Evolutionary conservation across 805 yeast species (phyloP), one percentile per base, ranked within the genome.

Genomic region (Candida ponderosae): DNA sequence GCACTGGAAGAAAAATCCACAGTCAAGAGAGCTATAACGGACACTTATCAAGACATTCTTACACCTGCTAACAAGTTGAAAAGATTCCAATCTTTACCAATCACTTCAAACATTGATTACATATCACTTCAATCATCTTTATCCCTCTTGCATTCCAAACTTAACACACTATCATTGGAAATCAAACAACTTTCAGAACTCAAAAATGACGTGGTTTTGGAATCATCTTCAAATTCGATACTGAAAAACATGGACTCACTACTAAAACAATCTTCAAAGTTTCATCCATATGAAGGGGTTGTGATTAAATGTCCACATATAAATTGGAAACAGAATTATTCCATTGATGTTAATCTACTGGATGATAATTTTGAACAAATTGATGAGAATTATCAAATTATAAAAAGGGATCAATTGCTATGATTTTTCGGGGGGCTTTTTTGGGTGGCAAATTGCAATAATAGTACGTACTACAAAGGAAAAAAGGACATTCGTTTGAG

Each of bases 361-460:
- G 37, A 36, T 4, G 35, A 29, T 21, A 39, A 38, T 31, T 34
- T 44, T 21, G 45, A 44, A n/a, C 41, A 36, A 20, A 45, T 53
- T 34, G 47, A 48, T 36, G 56, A 46, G 17, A 41, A 40, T 20
- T 53, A 53, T 34, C 55, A 53, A 35, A 48, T 53, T 29, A 41
- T 51, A 32, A 53, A 48, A 33, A 44, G 52, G 21, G 57, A 53
- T 32, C 35, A 39, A 23, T 41, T 53, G 17, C 48, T 51, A 24
- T 24, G 13, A 14, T 14, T 6, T 8, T 7, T 14, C 7, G 16
- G 7, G 29, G 13, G 13, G 16, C 5, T 7, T 27, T n/a, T n/a
- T n/a, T n/a, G n/a, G n/a, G n/a, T n/a, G n/a, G n/a, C n/a, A n/a
- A n/a, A n/a, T n/a, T n/a, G n/a, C n/a, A n/a, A n/a, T n/a, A n/a